Evolutionary conservation across 2,329 filamentous ascomycete genomes (phyloP).

Genomic region (Penicillium vulpinum): DNA sequence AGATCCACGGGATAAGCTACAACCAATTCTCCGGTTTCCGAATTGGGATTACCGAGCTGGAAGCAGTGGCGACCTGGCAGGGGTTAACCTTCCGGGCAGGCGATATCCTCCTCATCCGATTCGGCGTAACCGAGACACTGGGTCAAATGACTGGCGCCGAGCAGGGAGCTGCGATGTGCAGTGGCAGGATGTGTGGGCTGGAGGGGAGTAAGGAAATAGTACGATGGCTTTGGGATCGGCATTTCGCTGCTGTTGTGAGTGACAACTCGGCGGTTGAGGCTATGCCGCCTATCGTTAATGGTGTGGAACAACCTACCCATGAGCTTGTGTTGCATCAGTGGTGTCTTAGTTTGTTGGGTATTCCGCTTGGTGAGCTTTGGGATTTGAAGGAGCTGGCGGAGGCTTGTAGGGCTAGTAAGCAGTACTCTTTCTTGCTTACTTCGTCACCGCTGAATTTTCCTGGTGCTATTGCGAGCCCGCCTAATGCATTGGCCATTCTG

Average conservation of each 20-base stretch:
- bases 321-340: conserved; percentile 41
- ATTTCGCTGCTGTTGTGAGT: conserved; percentile 42
- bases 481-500: conserved; percentile 31
- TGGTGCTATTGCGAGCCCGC: conserved; percentile 38
- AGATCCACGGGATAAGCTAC: conserved; percentile 55
- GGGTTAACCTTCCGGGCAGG: conserved; percentile 18
- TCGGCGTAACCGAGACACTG: conserved; percentile 24
- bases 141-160: conserved; percentile 17
- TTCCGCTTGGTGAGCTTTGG: conserved; percentile 50
- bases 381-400: conserved; percentile 44
- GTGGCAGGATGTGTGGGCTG: conserved; percentile 37
- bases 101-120: conserved; percentile 27
- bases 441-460: conserved; percentile 47
- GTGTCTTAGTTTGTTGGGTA: conserved; percentile 44
- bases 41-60: conserved; percentile 19
- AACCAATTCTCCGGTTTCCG: conserved; percentile 51
- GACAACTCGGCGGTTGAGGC: conserved; percentile 31
- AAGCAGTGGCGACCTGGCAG: conserved; percentile 21
- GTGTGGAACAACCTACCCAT: conserved; percentile 9
- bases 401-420: conserved; percentile 37
- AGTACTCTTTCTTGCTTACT: conserved; percentile 49
- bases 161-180: conserved; percentile 13
- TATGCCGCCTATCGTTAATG: conserved; percentile 22
- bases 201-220: conserved; percentile 50
- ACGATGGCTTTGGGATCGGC: conserved; percentile 58